Base-by-base conservation (phyloP, 2,329 filamentous ascomycete species). In the Elsinoe fawcettii region DNA sequence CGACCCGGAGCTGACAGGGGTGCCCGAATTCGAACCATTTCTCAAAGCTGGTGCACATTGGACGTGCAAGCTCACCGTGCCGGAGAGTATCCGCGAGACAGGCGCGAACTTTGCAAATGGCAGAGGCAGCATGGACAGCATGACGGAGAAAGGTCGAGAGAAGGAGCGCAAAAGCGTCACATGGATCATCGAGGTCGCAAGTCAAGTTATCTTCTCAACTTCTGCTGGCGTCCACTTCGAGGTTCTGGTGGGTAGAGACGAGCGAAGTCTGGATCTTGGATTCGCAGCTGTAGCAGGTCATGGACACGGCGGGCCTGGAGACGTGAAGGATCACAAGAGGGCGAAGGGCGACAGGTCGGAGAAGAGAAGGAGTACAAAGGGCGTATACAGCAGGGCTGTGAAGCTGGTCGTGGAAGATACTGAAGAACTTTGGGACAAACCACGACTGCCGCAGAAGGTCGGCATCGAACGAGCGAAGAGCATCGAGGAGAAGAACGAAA, bases 21-120 rank as follows among this genome's bases (percentile, higher is more conserved):
- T 86, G 1, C 93, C 93, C 14, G 88, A 95, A 65, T 99, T 93
- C 67, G 93, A 99, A 73, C 92, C 93, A 47, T 92, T 96, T 76
- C 80, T 99, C 68, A 97, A 97, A 76, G 91, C 93, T 7, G 93
- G 91, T 27, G 91, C 90, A 5, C 84, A 80, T 46, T 99, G 91
- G 87, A 82, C 84, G 65, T 87, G 89, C 58, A 83, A 85, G 66
- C 80, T 99, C 62, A 78, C 83, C 4, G 85, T 99, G 0, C 92
- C 92, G 0, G 86, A 92, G 56, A 77, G 85, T 61, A 86, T 93
- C 59, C 80, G 88, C 49, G 81, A 86, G 67, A 80, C 75, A 16
- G 86, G 85, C 6, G 67, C 68, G 61, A 69, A 57, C 39, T 70
- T 55, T 65, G 68, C 30, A 59, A 61, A 58, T 62, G 47, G 30